A percentile compares a stretch with the other conserved stretches of the same genome.
Conservation (phyloP, 1,284 basidiomycete genomes). For the Meripilus lineatus region DNA sequence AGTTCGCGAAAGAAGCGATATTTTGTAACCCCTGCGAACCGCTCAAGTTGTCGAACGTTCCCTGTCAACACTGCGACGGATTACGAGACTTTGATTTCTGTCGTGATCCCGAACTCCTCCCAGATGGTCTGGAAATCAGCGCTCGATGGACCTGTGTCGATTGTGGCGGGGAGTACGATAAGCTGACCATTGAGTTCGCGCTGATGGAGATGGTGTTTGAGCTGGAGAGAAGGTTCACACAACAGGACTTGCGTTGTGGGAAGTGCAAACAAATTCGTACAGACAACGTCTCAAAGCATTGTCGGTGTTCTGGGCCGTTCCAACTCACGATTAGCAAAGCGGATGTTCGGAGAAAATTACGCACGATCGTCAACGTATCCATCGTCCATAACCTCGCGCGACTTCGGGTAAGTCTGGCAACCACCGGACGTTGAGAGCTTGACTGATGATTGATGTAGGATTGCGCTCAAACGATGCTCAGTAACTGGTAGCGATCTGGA, state of each 20-base stretch:
- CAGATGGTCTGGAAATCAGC: constrained; percentile 42
- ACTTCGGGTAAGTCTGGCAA: constrained; percentile 48
- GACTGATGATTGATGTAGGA: constrained; percentile 35
- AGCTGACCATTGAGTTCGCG: constrained; percentile 79
- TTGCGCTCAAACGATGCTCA: constrained; percentile 45
- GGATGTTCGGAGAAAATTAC: constrained; percentile 65
- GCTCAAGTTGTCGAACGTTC: constrained; percentile 82
- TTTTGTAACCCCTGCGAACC: constrained; percentile 95
- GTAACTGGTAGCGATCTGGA: constrained; percentile 12
- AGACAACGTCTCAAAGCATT: constrained; percentile 83
- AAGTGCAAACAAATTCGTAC: constrained; percentile 89
- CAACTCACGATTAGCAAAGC: constrained; percentile 64
- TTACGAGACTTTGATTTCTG: constrained; percentile 94
- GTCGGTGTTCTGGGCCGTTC: constrained; percentile 85
- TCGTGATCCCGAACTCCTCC: constrained; percentile 84
- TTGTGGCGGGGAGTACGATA: constrained; percentile 89
- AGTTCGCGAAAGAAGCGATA: constrained; percentile 80
- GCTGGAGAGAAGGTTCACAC: constrained; percentile 73
- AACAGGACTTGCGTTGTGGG: constrained; percentile 86
- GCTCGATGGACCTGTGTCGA: constrained; percentile 60
- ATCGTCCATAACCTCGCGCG: constrained; percentile 64
- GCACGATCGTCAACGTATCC: constrained; percentile 78
- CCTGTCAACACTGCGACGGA: constrained; percentile 87
- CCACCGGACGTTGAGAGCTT: not conserved
- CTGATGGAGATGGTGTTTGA: constrained; percentile 75